phyloP scores from a whole-genome alignment of 2,329 filamentous ascomycete species.

The Ceratocystis ficicola region DNA sequence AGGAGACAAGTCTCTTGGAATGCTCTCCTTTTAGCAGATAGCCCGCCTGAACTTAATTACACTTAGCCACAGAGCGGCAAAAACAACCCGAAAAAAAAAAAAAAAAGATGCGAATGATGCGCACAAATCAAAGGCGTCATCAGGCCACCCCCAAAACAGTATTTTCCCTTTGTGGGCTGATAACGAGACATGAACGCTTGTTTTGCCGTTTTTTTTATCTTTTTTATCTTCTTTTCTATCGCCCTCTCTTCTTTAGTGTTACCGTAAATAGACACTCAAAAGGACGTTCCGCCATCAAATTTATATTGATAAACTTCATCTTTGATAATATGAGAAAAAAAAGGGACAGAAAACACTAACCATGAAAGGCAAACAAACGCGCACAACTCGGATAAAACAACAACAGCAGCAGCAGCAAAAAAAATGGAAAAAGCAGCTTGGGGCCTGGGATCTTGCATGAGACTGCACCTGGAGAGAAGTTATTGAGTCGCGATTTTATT shows the following conservation, averaged over 20 bases:
- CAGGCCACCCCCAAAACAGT: not conserved
- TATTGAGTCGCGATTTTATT: not conserved
- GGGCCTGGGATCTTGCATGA: not conserved
- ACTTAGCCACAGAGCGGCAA: not conserved
- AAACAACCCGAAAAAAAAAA: not conserved
- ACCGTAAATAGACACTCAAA: not conserved
- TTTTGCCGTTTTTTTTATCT: not conserved
- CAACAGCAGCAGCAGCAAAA: no score
- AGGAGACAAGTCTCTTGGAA: no score
- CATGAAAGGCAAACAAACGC: not conserved
- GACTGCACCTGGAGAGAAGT: not conserved
- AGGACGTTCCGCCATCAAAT: not conserved
- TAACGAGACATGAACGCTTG: not conserved
- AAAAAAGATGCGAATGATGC: not conserved
- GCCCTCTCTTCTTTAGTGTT: not conserved
- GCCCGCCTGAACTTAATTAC: no score
- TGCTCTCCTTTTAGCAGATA: no score
- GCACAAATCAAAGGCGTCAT: conserved; percentile 4
- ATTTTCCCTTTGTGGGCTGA: not conserved
- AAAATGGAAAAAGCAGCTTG: not conserved
- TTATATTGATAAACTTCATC: not conserved
- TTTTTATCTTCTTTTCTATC: not conserved
- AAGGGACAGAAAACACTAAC: not conserved
- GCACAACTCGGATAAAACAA: conserved; percentile 1
- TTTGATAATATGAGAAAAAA: conserved; percentile 2